These are phyloP conservation scores for Amoeboaphelidium protococcarum DNA, from an alignment of 371 early-diverging fungal genomes.

Conservation along the genomic window DNA sequence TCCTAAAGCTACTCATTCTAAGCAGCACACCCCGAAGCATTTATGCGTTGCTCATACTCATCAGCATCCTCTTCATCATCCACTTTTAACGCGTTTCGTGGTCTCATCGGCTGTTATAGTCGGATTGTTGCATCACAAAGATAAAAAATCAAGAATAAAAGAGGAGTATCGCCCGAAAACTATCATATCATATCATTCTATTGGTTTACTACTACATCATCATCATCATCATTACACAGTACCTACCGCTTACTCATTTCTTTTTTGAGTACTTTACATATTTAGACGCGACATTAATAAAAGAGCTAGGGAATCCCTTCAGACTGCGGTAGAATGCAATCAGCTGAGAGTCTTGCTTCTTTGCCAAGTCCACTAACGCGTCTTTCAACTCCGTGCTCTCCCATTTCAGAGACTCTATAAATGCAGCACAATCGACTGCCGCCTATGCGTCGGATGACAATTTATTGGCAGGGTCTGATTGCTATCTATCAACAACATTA, in stretches of 20 bases:
- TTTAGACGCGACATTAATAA: not conserved
- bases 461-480: too few relatives aligned
- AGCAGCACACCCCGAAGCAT: constrained; percentile 32
- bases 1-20: constrained; percentile 43
- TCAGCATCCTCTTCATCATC: not conserved
- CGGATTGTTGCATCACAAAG: too few relatives aligned
- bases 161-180: too few relatives aligned
- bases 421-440: not conserved
- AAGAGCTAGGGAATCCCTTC: not conserved
- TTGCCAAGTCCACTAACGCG: not conserved
- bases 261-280: not conserved
- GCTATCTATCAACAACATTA: too few relatives aligned
- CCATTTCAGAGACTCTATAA: not conserved
- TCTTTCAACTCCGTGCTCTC: not conserved
- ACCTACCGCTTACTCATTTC: not conserved
- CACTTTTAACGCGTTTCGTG: too few relatives aligned
- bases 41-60: not conserved
- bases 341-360: not conserved
- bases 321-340: not conserved
- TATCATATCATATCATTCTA: too few relatives aligned
- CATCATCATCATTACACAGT: not conserved
- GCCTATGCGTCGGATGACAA: not conserved
- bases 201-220: too few relatives aligned
- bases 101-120: too few relatives aligned
- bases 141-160: too few relatives aligned